Percentiles rank a stretch among this genome's conserved stretches.
These are phyloP conservation scores for Mallotus nudiflorus DNA, from an alignment of 345 rosid genomes.

Conservation along the genomic window DNA sequence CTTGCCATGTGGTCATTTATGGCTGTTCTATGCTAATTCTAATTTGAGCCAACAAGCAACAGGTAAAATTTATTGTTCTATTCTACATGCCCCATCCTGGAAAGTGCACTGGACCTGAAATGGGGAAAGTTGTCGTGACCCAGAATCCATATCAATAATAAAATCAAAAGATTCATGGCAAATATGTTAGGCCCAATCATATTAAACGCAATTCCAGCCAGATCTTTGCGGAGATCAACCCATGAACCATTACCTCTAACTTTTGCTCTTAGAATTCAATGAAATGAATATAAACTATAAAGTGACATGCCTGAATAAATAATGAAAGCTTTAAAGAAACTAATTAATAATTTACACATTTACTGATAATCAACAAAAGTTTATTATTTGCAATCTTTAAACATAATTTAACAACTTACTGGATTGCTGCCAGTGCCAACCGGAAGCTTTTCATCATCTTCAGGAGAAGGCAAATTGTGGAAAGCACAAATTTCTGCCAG, in stretches of 20 bases:
- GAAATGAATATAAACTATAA: not conserved
- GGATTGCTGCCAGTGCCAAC: constrained; percentile 98
- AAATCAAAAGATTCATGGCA: not conserved
- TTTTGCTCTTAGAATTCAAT: constrained; percentile 4
- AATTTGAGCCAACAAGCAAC: too few relatives aligned
- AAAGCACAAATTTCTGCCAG: constrained; percentile 62
- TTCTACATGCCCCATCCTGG: not conserved
- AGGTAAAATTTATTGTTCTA: not conserved
- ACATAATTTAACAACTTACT: constrained; percentile 45
- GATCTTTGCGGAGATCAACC: not conserved
- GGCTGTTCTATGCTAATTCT: too few relatives aligned
- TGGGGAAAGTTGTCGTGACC: not conserved
- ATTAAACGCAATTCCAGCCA: not conserved
- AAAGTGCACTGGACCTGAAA: not conserved
- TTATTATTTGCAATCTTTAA: too few relatives aligned
- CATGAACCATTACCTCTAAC: not conserved
- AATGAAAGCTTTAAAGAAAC: constrained; percentile 6
- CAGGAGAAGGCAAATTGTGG: constrained; percentile 61
- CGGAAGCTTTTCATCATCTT: constrained; percentile 79
- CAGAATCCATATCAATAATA: not conserved
- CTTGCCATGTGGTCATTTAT: too few relatives aligned
- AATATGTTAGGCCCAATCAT: not conserved
- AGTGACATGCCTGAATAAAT: constrained; percentile 6
- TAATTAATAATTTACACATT: not conserved
- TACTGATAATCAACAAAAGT: not conserved